Percentiles rank a stretch among this genome's conserved stretches.
phyloP scores from a whole-genome alignment of 495 filamentous ascomycete species.

The Podospora conica region DNA sequence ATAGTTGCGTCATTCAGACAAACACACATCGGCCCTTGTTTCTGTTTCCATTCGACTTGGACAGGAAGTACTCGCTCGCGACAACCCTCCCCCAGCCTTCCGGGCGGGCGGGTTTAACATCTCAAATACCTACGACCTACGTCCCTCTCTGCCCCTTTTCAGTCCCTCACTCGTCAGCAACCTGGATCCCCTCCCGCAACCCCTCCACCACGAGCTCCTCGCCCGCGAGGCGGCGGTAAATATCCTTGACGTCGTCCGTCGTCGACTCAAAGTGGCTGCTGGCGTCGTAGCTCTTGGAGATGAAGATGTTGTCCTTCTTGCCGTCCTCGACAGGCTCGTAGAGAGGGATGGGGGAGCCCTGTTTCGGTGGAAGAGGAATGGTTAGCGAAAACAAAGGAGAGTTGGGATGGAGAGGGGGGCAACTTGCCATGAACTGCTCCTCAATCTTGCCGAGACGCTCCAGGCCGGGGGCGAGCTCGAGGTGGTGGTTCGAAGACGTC shows the following conservation, averaged over 20 bases:
- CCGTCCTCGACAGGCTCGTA: constrained; percentile 90
- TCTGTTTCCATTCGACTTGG: not conserved
- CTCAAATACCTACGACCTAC: not conserved
- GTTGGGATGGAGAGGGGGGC: not conserved
- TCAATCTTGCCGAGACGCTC: constrained; percentile 90
- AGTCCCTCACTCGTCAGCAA: constrained; percentile 39
- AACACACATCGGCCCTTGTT: not conserved
- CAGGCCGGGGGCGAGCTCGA: constrained; percentile 89
- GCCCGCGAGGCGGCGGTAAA: constrained; percentile 81
- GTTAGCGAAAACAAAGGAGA: not conserved
- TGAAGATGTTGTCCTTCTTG: constrained; percentile 84
- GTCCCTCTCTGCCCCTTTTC: too few relatives aligned
- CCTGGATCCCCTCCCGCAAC: constrained; percentile 50
- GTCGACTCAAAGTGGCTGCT: constrained; percentile 95
- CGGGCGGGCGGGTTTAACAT: not conserved
- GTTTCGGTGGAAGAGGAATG: constrained; percentile 12
- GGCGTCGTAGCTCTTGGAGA: constrained; percentile 97
- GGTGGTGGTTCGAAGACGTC: constrained; percentile 81
- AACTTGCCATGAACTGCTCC: constrained; percentile 86
- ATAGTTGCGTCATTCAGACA: not conserved
- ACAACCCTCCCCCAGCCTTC: not conserved
- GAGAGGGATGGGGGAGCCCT: constrained; percentile 77
- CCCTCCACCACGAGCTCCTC: constrained; percentile 73
- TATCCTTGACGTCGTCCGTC: constrained; percentile 85
- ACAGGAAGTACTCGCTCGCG: not conserved